Evolutionary conservation across 2,329 filamentous ascomycete species (phyloP).

Genomic region (Alternaria sp.): DNA sequence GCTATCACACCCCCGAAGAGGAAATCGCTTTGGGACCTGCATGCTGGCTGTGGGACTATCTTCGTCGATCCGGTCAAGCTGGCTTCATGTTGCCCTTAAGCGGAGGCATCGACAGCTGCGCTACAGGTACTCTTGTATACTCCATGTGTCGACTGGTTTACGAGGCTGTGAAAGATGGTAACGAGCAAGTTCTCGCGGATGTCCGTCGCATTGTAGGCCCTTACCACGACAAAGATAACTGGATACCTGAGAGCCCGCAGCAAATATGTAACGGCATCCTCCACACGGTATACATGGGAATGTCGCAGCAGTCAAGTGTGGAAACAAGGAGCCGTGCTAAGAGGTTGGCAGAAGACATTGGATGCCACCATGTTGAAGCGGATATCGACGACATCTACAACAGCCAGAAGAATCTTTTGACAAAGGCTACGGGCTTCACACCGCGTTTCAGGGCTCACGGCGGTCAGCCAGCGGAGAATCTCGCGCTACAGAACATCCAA

Average conservation of each 20-base stretch:
- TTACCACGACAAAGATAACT: conserved; percentile 53
- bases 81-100: conserved; percentile 66
- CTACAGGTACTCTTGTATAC: conserved; percentile 37
- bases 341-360: conserved; percentile 68
- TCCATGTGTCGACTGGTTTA: conserved; percentile 66
- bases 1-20: conserved; percentile 64
- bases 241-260: conserved; percentile 65
- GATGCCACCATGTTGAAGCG: conserved; percentile 72
- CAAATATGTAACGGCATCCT: conserved; percentile 69
- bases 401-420: conserved; percentile 68
- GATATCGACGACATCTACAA: conserved; percentile 67
- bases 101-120: conserved; percentile 68
- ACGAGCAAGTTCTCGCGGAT: conserved; percentile 65
- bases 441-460: conserved; percentile 72
- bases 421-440: conserved; percentile 66
- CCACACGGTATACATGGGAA: conserved; percentile 56
- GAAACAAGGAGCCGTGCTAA: conserved; percentile 74
- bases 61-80: conserved; percentile 60
- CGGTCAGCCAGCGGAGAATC: conserved; percentile 67
- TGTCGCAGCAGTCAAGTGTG: conserved; percentile 59
- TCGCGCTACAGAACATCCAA: conserved; percentile 16
- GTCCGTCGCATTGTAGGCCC: conserved; percentile 62
- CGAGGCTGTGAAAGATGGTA: conserved; percentile 60
- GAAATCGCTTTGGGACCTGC: conserved; percentile 70
- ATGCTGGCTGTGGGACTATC: conserved; percentile 73